A percentile compares a stretch with the other conserved stretches of the same genome.
These are phyloP conservation scores for Candida sanyiensis DNA, from an alignment of 805 yeast genomes.

Conservation along the genomic window DNA sequence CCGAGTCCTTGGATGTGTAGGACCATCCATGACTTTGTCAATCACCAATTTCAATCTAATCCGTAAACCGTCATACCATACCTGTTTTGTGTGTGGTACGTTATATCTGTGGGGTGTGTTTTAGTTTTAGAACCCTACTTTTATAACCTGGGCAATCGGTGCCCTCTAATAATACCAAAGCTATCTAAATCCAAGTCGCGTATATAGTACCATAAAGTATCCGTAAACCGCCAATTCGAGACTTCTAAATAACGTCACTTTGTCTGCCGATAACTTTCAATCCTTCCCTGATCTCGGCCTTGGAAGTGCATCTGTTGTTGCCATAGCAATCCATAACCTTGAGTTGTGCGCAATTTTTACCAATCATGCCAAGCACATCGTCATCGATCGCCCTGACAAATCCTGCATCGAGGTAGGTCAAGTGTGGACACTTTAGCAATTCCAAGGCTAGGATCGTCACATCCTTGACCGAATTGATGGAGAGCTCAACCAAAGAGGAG, in stretches of 20 bases:
- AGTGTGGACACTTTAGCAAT: slow-evolving; percentile 47
- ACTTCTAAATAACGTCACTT: slow-evolving; percentile 43
- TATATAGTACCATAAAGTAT: no score
- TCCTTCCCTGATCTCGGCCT: slow-evolving; percentile 46
- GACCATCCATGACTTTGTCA: no score
- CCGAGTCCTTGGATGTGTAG: no score
- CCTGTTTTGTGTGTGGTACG: no score
- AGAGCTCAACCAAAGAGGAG: slow-evolving; percentile 60
- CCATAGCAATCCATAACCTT: slow-evolving; percentile 77
- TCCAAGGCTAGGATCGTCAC: slow-evolving; percentile 48
- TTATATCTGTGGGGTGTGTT: no score
- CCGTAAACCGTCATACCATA: no score
- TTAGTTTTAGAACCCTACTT: no score
- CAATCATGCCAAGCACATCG: slow-evolving; percentile 49
- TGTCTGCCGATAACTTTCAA: slow-evolving; percentile 70
- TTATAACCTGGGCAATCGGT: no score
- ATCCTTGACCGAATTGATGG: slow-evolving; percentile 64
- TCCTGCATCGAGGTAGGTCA: slow-evolving; percentile 69
- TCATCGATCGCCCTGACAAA: slow-evolving; percentile 77
- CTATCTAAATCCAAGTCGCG: no score
- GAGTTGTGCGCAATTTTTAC: slow-evolving; percentile 55
- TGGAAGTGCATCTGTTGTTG: slow-evolving; percentile 56
- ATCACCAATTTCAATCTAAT: no score
- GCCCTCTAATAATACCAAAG: no score
- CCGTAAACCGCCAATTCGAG: no score